These are phyloP conservation scores for Medicago lupulina DNA, from an alignment of 306 rosid genomes.

Conservation along the genomic window DNA sequence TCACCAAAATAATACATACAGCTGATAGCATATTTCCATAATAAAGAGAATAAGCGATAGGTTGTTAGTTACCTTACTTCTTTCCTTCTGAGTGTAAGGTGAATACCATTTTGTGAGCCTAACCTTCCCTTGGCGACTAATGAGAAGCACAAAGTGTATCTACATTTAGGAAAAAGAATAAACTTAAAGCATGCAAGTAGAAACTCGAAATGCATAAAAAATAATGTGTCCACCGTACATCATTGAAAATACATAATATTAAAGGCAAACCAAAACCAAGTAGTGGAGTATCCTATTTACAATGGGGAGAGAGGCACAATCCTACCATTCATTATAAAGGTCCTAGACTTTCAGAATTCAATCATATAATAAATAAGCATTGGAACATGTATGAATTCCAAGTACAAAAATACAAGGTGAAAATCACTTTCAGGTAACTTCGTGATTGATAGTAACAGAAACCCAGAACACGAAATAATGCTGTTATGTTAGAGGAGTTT, in stretches of 20 bases:
- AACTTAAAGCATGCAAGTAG: constrained; percentile 28
- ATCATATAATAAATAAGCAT: background rate
- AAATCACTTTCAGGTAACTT: background rate
- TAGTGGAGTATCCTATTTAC: constrained; percentile 13
- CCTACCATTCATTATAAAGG: constrained; percentile 11
- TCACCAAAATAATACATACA: background rate
- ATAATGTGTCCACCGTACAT: too few species aligned
- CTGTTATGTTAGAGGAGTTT: background rate
- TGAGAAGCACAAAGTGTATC: constrained; percentile 90
- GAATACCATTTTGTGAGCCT: constrained; percentile 96
- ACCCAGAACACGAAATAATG: background rate
- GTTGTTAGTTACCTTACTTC: constrained; percentile 67
- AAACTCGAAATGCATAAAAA: constrained; percentile 22
- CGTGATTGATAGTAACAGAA: background rate
- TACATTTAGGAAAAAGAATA: constrained; percentile 44
- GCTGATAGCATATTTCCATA: background rate
- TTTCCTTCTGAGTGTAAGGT: constrained; percentile 89
- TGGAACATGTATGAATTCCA: background rate
- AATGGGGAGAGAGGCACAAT: background rate
- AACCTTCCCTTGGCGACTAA: constrained; percentile 96
- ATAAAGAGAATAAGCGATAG: background rate
- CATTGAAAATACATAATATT: too few species aligned
- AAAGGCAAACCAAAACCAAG: too few species aligned
- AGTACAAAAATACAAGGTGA: background rate
- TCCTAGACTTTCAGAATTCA: background rate